Conservation (phyloP, 2,329 filamentous ascomycete species). For the Rhytidhysteron rufulum region DNA sequence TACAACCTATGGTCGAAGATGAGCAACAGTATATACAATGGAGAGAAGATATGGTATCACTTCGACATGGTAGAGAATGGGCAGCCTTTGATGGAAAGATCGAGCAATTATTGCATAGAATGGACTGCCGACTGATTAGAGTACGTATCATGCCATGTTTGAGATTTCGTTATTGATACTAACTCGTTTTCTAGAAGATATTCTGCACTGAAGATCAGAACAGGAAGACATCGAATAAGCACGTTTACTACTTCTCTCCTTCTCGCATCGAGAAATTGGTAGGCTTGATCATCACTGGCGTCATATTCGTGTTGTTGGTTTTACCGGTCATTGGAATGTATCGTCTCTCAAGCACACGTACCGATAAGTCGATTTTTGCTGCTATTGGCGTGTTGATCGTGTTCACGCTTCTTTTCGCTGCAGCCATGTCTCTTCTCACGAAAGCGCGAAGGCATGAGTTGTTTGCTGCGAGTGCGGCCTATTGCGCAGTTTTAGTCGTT, state of each 20-base stretch:
- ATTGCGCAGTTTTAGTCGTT: constrained; percentile 20
- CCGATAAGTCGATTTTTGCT: constrained; percentile 13
- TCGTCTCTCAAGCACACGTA: constrained; percentile 12
- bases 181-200: constrained; percentile 12
- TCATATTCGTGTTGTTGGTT: constrained; percentile 28
- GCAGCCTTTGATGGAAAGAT: constrained; percentile 28
- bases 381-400: constrained; percentile 27
- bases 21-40: constrained; percentile 19
- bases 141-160: constrained; percentile 8
- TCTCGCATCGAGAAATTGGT: constrained; percentile 24
- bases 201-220: constrained; percentile 21
- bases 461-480: constrained; percentile 19
- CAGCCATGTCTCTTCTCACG: constrained; percentile 17
- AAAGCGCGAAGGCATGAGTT: constrained; percentile 16
- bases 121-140: constrained; percentile 14
- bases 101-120: constrained; percentile 15
- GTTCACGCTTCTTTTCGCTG: constrained; percentile 21
- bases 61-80: constrained; percentile 26
- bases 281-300: constrained; percentile 22
- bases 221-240: constrained; percentile 16
- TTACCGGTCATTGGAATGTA: constrained; percentile 28
- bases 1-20: constrained; percentile 17
- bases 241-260: constrained; percentile 23
- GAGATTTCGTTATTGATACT: neutral
- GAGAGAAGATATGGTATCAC: constrained; percentile 29